Evolutionary conservation across 345 rosid genomes (phyloP), one percentile per base, ranked within the genome.

Genomic region (Aegle marmelos): DNA sequence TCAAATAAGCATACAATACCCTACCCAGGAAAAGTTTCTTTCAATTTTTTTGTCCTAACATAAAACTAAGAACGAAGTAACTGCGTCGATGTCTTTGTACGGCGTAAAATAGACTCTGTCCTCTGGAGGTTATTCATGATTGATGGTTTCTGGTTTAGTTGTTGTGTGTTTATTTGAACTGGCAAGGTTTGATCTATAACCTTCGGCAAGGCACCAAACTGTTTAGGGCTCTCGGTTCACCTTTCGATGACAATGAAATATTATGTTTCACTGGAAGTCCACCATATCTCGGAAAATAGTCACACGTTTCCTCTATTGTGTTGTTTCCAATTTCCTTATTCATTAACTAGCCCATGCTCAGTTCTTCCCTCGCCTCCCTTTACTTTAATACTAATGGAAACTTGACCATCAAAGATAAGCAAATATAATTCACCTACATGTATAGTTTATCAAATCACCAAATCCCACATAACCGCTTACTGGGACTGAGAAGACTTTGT

Each of bases 401-500:
- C 39, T 21, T 13, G 21, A 31, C 45, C 28, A 31, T 71, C n/a
- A 30, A 25, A 71, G 45, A 71, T 25, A 54, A 54, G 63, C 24
- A 73, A 59, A 25, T n/a, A 37, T 72, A 13, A 14, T 31, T 73
- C 67, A 60, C 7, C 24, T 14, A 16, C 66, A 24, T 37, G 24
- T 72, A 34, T 39, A 36, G 34, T 13, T 73, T 39, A 53, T 59
- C 22, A 58, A 36, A 73, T 59, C 63, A 65, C 63, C 31, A 45
- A 62, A 41, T n/a, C 14, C 53, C 56, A 41, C 54, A 3, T 73
- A 73, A 57, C 25, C 22, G 54, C 83, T 83, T 84, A 93, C 98
- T 94, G 48, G 87, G 79, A 82, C 70, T 83, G 5, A 87, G 76
- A 79, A 93, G 88, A 89, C 82, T 90, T 72, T 90, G 94, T 76